A percentile compares a stretch with the other conserved stretches of the same genome.
Evolutionary conservation across 2,329 filamentous ascomycete genomes (phyloP).

Genomic region (Verticillium dahliae): DNA sequence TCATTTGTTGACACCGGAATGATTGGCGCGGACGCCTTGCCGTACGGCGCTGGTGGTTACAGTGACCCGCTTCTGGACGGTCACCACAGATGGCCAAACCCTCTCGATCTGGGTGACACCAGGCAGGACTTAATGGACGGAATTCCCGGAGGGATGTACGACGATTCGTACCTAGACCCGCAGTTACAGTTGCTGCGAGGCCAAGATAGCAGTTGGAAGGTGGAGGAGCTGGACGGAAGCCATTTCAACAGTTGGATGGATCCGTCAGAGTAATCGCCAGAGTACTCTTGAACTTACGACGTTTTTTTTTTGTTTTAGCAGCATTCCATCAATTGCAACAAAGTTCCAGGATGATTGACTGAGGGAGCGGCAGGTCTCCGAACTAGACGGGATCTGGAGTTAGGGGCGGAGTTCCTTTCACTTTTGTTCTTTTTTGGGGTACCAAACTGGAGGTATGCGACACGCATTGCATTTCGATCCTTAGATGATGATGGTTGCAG

Average conservation of each 20-base stretch:
- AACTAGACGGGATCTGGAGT: no score
- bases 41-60: conserved; percentile 2
- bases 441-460: no score
- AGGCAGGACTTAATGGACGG: conserved; percentile 1
- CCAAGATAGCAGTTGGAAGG: conserved; percentile 25
- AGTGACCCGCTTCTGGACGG: neutral
- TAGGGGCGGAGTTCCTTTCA: no score
- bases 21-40: conserved; percentile 8
- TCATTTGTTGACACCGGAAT: conserved; percentile 11
- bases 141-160: conserved; percentile 10
- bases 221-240: conserved; percentile 23
- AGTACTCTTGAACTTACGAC: no score
- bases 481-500: no score
- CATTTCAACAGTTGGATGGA: conserved; percentile 24
- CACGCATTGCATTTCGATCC: no score
- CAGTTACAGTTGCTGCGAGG: conserved; percentile 22
- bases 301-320: no score
- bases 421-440: no score
- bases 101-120: neutral
- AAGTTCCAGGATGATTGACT: no score
- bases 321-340: no score
- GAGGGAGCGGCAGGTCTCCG: no score
- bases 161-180: conserved; percentile 12
- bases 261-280: conserved; percentile 16
- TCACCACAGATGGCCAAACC: conserved; percentile 1